Conservation (phyloP, 345 rosid genomes). For the Cardamine chenopodiifolia region DNA sequence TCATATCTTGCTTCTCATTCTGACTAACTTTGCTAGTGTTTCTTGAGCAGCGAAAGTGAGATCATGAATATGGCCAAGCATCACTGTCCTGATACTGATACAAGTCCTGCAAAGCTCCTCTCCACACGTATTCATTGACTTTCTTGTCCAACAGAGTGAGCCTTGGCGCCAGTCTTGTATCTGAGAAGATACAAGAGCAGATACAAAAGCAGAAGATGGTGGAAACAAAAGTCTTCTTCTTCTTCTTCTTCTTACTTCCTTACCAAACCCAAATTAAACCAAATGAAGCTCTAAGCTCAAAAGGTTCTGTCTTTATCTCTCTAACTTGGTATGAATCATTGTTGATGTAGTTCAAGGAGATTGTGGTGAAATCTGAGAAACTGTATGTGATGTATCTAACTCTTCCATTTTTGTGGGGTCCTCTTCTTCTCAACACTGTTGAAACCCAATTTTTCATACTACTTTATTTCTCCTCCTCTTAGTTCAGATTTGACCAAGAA, state of each 20-base stretch:
- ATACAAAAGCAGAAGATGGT: conserved; percentile 92
- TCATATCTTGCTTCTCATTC: conserved; percentile 91
- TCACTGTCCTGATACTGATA: conserved; percentile 84
- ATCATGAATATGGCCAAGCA: conserved; percentile 87
- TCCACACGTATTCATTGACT: conserved; percentile 86
- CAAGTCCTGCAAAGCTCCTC: conserved; percentile 89
- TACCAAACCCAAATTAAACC: conserved; percentile 12
- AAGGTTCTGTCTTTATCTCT: conserved; percentile 40
- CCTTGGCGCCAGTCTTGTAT: conserved; percentile 85
- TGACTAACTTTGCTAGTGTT: conserved; percentile 80
- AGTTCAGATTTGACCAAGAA: conserved; percentile 46
- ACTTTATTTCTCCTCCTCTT: conserved; percentile 11
- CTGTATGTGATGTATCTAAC: conserved; percentile 74
- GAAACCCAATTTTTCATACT: conserved; percentile 27
- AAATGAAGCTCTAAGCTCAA: conserved; percentile 32
- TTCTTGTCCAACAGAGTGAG: conserved; percentile 78
- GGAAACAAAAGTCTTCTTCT: conserved; percentile 65
- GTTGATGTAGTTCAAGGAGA: conserved; percentile 39
- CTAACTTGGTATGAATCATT: conserved; percentile 38
- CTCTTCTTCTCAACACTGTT: conserved; percentile 47
- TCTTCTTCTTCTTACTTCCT: conserved; percentile 47
- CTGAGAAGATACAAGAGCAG: conserved; percentile 89
- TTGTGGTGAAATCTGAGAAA: conserved; percentile 45
- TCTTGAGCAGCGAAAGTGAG: conserved; percentile 92
- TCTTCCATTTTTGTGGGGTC: conserved; percentile 60